Conservation (phyloP, 345 rosid species). For the Salix viminalis region DNA sequence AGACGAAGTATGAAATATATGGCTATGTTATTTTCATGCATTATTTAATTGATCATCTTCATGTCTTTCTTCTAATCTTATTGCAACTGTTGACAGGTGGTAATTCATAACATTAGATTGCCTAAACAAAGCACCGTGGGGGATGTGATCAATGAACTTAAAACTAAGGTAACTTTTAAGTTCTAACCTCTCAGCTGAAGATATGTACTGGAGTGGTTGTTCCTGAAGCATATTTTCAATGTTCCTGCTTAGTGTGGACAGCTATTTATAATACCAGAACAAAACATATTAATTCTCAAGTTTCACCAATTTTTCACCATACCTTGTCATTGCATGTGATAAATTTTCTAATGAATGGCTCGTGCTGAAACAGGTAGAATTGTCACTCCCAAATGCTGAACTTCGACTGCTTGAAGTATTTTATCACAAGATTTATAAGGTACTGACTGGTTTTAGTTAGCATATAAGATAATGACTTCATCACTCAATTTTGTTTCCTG, state of each 20-base stretch:
- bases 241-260: background rate
- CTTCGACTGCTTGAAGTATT: constrained; percentile 89
- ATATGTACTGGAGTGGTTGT: background rate
- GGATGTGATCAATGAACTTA: constrained; percentile 86
- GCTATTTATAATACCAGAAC: background rate
- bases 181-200: background rate
- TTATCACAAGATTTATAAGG: constrained; percentile 95
- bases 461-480: background rate
- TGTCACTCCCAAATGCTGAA: constrained; percentile 81
- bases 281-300: background rate
- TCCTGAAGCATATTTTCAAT: background rate
- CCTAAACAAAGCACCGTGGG: constrained; percentile 92
- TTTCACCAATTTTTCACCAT: background rate
- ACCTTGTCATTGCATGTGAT: background rate
- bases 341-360: background rate
- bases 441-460: constrained; percentile 14
- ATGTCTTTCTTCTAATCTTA: constrained; percentile 10
- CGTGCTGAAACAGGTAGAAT: constrained; percentile 65
- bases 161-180: constrained; percentile 53
- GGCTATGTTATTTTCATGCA: background rate
- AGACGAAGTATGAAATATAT: constrained; percentile 54
- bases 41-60: constrained; percentile 1
- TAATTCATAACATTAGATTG: constrained; percentile 75
- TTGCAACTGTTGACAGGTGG: constrained; percentile 49
- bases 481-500: background rate